phyloP scores from a whole-genome alignment of 352 stramenopile species.

The Globisporangium cystogenes region DNA sequence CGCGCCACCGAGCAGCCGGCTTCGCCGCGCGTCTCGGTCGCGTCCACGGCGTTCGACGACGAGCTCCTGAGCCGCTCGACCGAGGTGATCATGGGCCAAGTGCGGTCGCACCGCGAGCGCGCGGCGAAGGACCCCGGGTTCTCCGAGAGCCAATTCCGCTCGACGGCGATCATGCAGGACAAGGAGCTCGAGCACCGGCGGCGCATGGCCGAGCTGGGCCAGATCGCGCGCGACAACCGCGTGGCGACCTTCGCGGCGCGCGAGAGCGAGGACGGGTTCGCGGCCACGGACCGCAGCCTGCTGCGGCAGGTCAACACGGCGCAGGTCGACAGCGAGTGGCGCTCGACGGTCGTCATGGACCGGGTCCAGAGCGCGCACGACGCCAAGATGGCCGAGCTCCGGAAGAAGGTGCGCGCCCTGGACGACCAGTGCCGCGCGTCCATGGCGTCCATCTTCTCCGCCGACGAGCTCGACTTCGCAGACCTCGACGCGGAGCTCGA shows the following conservation, averaged over 20 bases:
- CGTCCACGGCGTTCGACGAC: slow-evolving; percentile 29
- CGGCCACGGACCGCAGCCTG: background rate
- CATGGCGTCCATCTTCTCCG: slow-evolving; percentile 42
- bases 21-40: slow-evolving; percentile 16
- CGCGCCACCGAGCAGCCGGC: slow-evolving; percentile 5
- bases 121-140: slow-evolving; percentile 5
- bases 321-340: slow-evolving; percentile 26
- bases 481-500: slow-evolving; percentile 17
- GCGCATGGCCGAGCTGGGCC: slow-evolving; percentile 53
- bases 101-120: slow-evolving; percentile 30
- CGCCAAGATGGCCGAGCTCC: slow-evolving; percentile 38
- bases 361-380: slow-evolving; percentile 35
- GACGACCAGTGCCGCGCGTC: slow-evolving; percentile 55
- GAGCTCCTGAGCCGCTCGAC: slow-evolving; percentile 45
- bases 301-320: slow-evolving; percentile 8
- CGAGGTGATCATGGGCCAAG: slow-evolving; percentile 35
- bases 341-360: slow-evolving; percentile 39
- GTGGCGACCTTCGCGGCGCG: slow-evolving; percentile 22
- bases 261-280: slow-evolving; percentile 5
- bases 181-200: slow-evolving; percentile 39
- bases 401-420: slow-evolving; percentile 30
- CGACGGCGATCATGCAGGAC: slow-evolving; percentile 30
- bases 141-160: slow-evolving; percentile 14
- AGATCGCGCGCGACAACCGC: slow-evolving; percentile 40
- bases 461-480: slow-evolving; percentile 42